These are phyloP conservation scores for Hydnum rufescens DNA, from an alignment of 768 basidiomycete genomes.

Conservation along the genomic window DNA sequence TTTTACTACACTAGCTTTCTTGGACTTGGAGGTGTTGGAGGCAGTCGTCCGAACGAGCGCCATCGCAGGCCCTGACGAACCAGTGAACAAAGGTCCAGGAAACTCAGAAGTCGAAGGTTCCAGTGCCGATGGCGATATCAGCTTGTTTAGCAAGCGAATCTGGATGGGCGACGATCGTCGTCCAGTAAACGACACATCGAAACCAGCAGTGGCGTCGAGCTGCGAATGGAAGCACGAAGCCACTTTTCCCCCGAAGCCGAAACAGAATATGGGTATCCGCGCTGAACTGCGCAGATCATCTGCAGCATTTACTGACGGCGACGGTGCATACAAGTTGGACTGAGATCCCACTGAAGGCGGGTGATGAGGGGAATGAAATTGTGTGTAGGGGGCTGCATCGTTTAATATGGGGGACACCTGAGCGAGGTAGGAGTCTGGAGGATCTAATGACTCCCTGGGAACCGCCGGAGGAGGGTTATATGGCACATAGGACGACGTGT, in stretches of 20 bases:
- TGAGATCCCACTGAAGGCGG: too few relatives aligned
- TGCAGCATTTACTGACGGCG: slow-evolving; percentile 59
- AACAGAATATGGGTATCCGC: slow-evolving; percentile 62
- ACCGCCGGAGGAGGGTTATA: too few relatives aligned
- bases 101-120: slow-evolving; percentile 36
- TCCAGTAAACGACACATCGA: slow-evolving; percentile 57
- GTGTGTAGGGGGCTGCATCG: too few relatives aligned
- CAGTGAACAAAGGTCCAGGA: slow-evolving; percentile 76
- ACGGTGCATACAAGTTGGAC: slow-evolving; percentile 55
- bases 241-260: slow-evolving; percentile 86
- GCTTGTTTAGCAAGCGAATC: slow-evolving; percentile 42
- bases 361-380: too few relatives aligned
- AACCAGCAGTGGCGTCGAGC: slow-evolving; percentile 43
- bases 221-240: slow-evolving; percentile 73
- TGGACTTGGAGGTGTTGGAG: slow-evolving; percentile 38
- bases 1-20: slow-evolving; percentile 55
- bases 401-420: too few relatives aligned
- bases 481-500: not conserved
- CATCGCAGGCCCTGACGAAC: slow-evolving; percentile 41
- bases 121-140: slow-evolving; percentile 48
- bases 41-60: slow-evolving; percentile 42
- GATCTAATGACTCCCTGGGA: too few relatives aligned
- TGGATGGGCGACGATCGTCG: slow-evolving; percentile 49
- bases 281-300: slow-evolving; percentile 64
- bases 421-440: too few relatives aligned